Conservation (phyloP, 1,284 basidiomycete species). For the Ustilago esculenta region DNA sequence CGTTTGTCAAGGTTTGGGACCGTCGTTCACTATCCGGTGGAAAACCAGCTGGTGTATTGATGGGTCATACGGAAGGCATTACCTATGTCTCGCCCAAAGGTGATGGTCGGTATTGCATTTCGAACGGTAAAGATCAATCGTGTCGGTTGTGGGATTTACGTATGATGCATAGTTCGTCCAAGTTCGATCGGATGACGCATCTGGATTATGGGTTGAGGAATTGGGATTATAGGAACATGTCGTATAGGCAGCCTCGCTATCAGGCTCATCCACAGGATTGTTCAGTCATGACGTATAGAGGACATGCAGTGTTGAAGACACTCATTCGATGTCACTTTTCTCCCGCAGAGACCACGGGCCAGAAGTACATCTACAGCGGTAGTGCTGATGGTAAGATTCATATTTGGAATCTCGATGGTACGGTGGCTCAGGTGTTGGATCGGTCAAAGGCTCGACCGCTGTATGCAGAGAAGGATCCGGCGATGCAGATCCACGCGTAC, state of each 20-base stretch:
- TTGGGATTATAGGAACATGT: constrained; percentile 81
- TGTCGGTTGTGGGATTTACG: constrained; percentile 92
- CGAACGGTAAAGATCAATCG: constrained; percentile 97
- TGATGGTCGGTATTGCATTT: constrained; percentile 92
- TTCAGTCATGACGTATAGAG: constrained; percentile 90
- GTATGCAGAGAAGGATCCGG: constrained; percentile 59
- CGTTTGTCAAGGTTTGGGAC: constrained; percentile 94
- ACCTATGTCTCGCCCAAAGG: constrained; percentile 70
- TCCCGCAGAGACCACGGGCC: constrained; percentile 87
- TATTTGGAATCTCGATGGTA: constrained; percentile 95
- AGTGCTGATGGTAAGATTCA: constrained; percentile 75
- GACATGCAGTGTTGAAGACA: constrained; percentile 89
- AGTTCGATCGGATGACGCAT: constrained; percentile 73
- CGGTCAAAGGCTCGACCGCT: constrained; percentile 80
- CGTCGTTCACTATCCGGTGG: constrained; percentile 81
- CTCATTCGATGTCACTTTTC: constrained; percentile 96
- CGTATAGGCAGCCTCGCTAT: constrained; percentile 71
- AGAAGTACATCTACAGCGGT: constrained; percentile 92
- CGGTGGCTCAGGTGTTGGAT: constrained; percentile 83
- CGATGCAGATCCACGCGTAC: constrained; percentile 65
- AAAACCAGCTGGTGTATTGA: constrained; percentile 88
- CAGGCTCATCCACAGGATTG: constrained; percentile 80
- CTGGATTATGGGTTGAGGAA: constrained; percentile 73
- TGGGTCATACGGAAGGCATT: constrained; percentile 84
- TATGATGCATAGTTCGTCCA: constrained; percentile 81